Base-by-base conservation (phyloP, 176 grass and related monocot genomes). In the Typha latifolia region DNA sequence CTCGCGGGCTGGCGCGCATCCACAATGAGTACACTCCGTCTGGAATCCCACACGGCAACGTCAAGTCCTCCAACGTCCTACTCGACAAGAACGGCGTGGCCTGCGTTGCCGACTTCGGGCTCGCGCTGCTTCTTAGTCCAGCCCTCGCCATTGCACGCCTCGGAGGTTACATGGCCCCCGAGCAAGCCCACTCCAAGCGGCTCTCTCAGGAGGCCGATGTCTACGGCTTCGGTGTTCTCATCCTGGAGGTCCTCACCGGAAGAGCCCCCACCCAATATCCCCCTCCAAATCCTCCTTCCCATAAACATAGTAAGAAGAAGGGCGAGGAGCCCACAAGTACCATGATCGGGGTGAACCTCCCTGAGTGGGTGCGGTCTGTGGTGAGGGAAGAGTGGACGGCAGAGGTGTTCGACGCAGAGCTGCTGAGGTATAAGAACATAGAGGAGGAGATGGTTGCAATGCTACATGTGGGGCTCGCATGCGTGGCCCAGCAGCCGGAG, bases 381-480 rank as follows among this genome's bases (percentile, higher is more conserved):
- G 89, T 92, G 69, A 62, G 82, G 49, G 89, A 92, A 66, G 85
- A 92, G 79, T 92, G 84, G 89, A 92, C 79, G 5, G 89, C 89
- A 4, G 84, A 92, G 79, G 89, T 92, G 76, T 92, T 92, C 64
- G 89, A 92, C 26, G 81, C 74, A 72, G 89, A 92, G 89, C 78
- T 92, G 79, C 73, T 92, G 11, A 72, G 89, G 61, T 91, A 84
- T 79, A 80, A 87, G 69, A 69, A 84, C 76, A 78, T 88, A 72
- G 89, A 92, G 74, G 89, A 92, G 55, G 89, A 92, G 69, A 92
- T 92, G 89, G 82, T 92, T 62, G 82, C 84, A 2, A 71, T 92
- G 84, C 77, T 92, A 71, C 89, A 92, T 61, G 63, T 92, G 48
- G 89, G 78, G 16, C 64, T 92, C 62, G 82, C 79, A 0, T 92